Evolutionary conservation across 352 stramenopile genomes (phyloP), one percentile per base, ranked within the genome.

Genomic region (Phytopythium cucurbitacearum): DNA sequence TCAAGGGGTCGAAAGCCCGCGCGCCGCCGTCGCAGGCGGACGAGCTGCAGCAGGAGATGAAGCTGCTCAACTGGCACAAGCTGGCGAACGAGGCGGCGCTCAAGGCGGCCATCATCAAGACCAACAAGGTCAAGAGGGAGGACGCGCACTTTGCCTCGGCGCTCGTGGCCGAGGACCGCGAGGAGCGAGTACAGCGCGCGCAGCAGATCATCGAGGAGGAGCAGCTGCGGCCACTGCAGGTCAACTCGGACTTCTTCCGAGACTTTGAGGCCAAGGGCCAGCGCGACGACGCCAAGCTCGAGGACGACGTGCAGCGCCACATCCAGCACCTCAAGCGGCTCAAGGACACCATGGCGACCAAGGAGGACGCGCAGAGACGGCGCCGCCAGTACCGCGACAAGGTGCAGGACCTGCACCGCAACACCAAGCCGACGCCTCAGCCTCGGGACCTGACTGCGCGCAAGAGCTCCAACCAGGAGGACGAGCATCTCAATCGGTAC

Each of bases 21-120:
- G 41, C 50, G 5, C 41, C 57, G 21, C 56, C 63, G 11, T 80
- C 70, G 11, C 76, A 93, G 53, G 55, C 95, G 0, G 75, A 97
- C n/a, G 85, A 96, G 44, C 61, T 90, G 9, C 73, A 92, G 59
- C 78, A 91, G 61, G 91, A 98, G 62, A 93, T 98, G 74, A 97
- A 98, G 71, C 67, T 97, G 41, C 77, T 98, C 44, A 90, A 96
- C 48, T 97, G 91, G 91, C 91, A 97, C 72, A 98, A 97, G 57
- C 82, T 98, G 16, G 89, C 89, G 8, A 98, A 98, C 51, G 87
- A 97, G 61, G 87, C 91, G 3, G 91, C 91, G 12, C 72, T 98
- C 21, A 97, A 97, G 58, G 90, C 87, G 11, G 83, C 84, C 11
- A 80, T 95, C 58, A 93, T 95, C 70, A 94, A 93, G 57, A 94